A percentile compares a stretch with the other conserved stretches of the same genome.
Evolutionary conservation across 2,329 filamentous ascomycete species (phyloP).

Genomic region (Diaporthe sp.): DNA sequence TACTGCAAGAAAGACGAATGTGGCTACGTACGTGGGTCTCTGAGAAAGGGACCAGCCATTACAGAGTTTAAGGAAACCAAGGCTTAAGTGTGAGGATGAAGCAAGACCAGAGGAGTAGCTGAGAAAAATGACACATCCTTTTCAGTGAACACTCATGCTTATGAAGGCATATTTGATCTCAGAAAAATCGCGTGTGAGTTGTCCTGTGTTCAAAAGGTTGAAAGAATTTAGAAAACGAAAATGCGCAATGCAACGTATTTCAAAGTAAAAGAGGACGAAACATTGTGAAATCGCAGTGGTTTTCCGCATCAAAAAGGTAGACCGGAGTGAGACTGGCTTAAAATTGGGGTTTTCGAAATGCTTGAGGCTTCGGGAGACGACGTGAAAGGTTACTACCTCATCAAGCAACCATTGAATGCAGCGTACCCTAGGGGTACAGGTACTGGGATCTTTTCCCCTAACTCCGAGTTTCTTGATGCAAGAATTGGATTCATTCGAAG

Average conservation of each 20-base stretch:
- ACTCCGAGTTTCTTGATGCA: accelerated
- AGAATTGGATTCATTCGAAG: background rate
- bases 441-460: too few relatives aligned
- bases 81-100: background rate
- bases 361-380: background rate
- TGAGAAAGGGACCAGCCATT: background rate
- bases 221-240: too few relatives aligned
- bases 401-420: too few relatives aligned
- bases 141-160: background rate
- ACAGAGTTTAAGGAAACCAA: background rate
- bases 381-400: background rate
- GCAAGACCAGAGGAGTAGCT: background rate
- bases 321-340: background rate
- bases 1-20: background rate
- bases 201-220: too few relatives aligned
- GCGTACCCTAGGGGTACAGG: too few relatives aligned
- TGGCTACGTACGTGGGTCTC: background rate
- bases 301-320: background rate
- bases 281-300: too few relatives aligned
- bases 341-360: background rate
- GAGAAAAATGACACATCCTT: background rate
- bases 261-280: too few relatives aligned
- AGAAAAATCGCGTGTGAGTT: background rate
- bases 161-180: background rate
- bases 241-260: too few relatives aligned